These are phyloP conservation scores for Penicillium sp. DNA, from an alignment of 2,329 filamentous ascomycete genomes.

Conservation along the genomic window DNA sequence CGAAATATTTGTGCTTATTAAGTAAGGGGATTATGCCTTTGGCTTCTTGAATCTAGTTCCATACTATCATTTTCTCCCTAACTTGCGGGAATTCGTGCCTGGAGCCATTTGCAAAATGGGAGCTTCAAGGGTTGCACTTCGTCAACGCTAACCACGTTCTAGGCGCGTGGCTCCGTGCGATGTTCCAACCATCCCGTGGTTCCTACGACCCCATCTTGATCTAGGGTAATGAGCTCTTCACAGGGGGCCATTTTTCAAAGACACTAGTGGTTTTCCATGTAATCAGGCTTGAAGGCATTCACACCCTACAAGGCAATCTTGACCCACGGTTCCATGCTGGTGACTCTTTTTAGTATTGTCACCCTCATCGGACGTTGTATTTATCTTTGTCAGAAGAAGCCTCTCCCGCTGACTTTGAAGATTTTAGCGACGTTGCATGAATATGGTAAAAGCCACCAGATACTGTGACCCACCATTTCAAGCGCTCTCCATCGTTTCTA, in stretches of 20 bases:
- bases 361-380: constrained; percentile 1
- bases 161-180: constrained; percentile 3
- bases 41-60: neutral
- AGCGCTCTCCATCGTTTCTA: neutral
- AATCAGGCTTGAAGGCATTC: neutral
- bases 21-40: neutral
- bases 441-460: neutral
- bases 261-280: no score
- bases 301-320: neutral
- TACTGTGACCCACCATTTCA: neutral
- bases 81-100: neutral
- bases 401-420: neutral
- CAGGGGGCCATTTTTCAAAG: neutral
- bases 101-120: neutral
- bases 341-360: neutral
- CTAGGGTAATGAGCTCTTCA: neutral
- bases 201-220: neutral
- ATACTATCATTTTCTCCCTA: no score
- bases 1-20: neutral
- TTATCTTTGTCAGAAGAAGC: neutral
- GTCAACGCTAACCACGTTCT: constrained; percentile 1
- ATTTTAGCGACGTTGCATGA: neutral
- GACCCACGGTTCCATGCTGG: neutral
- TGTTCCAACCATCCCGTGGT: neutral
- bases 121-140: neutral